Percentiles rank a stretch among this genome's conserved stretches.
Conservation (phyloP, 495 filamentous ascomycete genomes). For the Lasiosphaeria ovina region DNA sequence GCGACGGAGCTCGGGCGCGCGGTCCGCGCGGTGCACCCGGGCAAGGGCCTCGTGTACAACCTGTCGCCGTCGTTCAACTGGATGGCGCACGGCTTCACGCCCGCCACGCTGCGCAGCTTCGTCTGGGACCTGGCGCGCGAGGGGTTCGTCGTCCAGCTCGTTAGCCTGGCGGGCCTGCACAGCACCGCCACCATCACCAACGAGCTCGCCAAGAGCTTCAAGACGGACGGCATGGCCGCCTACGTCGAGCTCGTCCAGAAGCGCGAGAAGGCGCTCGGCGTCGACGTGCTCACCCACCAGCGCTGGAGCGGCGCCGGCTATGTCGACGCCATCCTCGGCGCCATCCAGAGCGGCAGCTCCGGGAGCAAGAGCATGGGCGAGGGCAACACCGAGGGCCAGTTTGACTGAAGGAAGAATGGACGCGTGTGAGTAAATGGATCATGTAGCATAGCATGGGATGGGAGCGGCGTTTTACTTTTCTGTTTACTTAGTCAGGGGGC, state of each 20-base stretch:
- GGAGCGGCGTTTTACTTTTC: background rate
- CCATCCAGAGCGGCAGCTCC: constrained; percentile 88
- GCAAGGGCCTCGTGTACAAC: constrained; percentile 95
- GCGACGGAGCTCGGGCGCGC: constrained; percentile 70
- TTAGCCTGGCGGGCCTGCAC: constrained; percentile 88
- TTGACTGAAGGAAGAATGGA: constrained; percentile 29
- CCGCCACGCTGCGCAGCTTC: constrained; percentile 75
- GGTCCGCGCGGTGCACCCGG: constrained; percentile 62
- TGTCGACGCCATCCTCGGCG: constrained; percentile 88
- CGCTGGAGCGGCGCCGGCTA: constrained; percentile 95
- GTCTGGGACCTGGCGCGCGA: constrained; percentile 94
- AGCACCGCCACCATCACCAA: constrained; percentile 82
- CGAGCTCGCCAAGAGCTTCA: constrained; percentile 80
- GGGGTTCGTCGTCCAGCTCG: constrained; percentile 90
- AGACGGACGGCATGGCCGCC: constrained; percentile 88
- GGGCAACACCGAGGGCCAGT: constrained; percentile 71
- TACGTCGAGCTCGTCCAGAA: constrained; percentile 89
- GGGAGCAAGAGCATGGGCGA: constrained; percentile 80
- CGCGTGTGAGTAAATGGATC: background rate
- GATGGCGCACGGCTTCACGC: constrained; percentile 89
- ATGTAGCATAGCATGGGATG: constrained; percentile 1
- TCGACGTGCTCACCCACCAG: constrained; percentile 95
- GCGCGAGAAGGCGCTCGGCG: constrained; percentile 86
- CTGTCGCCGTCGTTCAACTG: constrained; percentile 96
- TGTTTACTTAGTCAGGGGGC: background rate